Evolutionary conservation across 192 early-diverging fungal genomes (phyloP), one percentile per base, ranked within the genome.

Genomic region (Radiomyces spectabilis): DNA sequence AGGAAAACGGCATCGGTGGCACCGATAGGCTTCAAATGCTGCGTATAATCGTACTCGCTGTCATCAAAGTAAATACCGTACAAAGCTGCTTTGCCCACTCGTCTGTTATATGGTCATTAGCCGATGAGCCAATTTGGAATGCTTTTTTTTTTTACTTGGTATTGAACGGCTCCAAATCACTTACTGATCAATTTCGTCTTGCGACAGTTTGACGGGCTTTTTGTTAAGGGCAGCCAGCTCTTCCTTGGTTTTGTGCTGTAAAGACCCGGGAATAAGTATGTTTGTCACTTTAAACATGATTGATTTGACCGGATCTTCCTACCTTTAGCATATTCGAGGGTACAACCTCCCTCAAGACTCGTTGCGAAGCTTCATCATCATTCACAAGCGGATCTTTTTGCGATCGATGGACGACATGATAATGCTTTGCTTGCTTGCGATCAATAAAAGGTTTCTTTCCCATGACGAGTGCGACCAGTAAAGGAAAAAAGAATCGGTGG

Each of bases 11-110:
- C 91, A n/a, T 73, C 79, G 22, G 86, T 74, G 29, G 59, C 68
- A 16, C 95, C 94, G 18, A 97, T 91, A 26, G 74, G 64, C 34
- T 84, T 85, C 63, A 99, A 76, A 53, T 99, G 95, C 75, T 96
- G 80, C 51, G 85, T 80, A 71, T 99, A 98, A 69, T 99, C 89
- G 69, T 97, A 99, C 31, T 91, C 77, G 47, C 80, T 74, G 68
- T 99, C 93, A 54, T 89, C 87, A 66, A 89, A 91, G 54, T 88
- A 92, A 37, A 96, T 76, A 52, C 97, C 95, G 55, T 91, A 87
- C 48, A 94, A 63, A 4, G 97, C 87, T 4, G 93, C 86, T 63
- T 89, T 61, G 9, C 88, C 84, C 22, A 78, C 72, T 32, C 62
- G 62, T 50, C 73, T 75, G 41, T 26, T 18, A 16, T 32, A 37